Base-by-base conservation (phyloP, 768 basidiomycete species). In the Hygrophorus pudorinus region DNA sequence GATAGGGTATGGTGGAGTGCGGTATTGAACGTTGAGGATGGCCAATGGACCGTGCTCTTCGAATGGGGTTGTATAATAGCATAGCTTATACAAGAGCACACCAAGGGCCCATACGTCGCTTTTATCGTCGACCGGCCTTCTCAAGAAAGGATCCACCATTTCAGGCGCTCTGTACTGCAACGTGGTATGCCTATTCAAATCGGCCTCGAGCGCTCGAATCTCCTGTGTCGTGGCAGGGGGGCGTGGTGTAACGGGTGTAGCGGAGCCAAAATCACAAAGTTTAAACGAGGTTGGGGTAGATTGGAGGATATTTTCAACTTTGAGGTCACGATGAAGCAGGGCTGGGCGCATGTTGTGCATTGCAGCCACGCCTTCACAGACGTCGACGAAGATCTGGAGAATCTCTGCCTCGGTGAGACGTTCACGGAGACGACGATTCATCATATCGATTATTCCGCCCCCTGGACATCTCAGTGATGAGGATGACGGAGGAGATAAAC, bases 371-470 rank as follows among this genome's bases (percentile, higher is more conserved):
- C 89, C 94, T 60, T 99, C 96, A 57, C 92, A 96, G 18, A 97
- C 88, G 59, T 98, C 96, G 11, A 88, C 84, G 62, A 99, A 99
- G 56, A 99, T 97, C 62, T 92, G 91, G 42, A 99, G 73, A 55
- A 99, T 97, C 63, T 99, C 96, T 17, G 83, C 75, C 64, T 99
- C 96, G 2, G 90, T 93, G 33, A 98, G 73, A 18, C 96, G 79
- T 64, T 98, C 92, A 43, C 93, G 78, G 37, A 99, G 73, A 42
- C 96, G 79, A 53, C 92, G 80, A 64, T 99, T 99, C 88, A 99
- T 92, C 84, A 98, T 92, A 66, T 99, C 96, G 63, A 99, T 98
- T 52, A 99, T 97, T 29, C 96, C 96, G 31, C 96, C 96, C 38
- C 92, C 92, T 90, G 51, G 11, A 42, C 31, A 35, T 20, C 31